Conservation (phyloP, 257 asterid genomes). For the Agastache rugosa region DNA sequence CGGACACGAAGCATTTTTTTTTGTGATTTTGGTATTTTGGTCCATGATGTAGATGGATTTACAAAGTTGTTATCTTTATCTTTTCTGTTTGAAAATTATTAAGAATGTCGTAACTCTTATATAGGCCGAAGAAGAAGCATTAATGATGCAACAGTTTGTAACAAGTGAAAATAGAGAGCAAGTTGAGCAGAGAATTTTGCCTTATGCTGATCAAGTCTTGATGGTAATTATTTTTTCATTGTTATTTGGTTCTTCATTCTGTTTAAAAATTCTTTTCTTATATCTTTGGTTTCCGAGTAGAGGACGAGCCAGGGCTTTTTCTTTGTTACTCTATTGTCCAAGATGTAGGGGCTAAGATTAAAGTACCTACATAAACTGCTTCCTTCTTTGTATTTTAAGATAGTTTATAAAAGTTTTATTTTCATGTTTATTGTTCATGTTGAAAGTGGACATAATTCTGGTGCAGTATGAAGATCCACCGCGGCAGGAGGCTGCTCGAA, state of each 20-base stretch:
- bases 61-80: background rate
- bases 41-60: conserved; percentile 19
- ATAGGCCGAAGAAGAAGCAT: conserved; percentile 95
- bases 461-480: conserved; percentile 81
- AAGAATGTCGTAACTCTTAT: conserved; percentile 31
- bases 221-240: conserved; percentile 53
- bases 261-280: background rate
- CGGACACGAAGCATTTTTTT: background rate
- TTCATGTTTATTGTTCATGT: background rate
- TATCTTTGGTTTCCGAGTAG: background rate
- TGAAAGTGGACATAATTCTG: conserved; percentile 34
- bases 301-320: background rate
- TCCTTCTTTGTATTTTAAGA: conserved; percentile 24
- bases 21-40: conserved; percentile 2
- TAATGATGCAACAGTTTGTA: conserved; percentile 80
- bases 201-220: conserved; percentile 68
- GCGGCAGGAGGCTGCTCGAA: conserved; percentile 80
- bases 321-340: conserved; percentile 13
- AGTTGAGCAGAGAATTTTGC: conserved; percentile 73
- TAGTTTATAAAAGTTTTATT: conserved; percentile 11
- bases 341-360: conserved; percentile 14
- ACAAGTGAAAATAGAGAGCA: conserved; percentile 60
- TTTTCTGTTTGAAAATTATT: conserved; percentile 31
- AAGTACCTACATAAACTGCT: conserved; percentile 19
- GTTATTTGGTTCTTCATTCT: conserved; percentile 25